Base-by-base conservation (phyloP, 2,329 filamentous ascomycete genomes). In the Paraconiothyrium sp. region DNA sequence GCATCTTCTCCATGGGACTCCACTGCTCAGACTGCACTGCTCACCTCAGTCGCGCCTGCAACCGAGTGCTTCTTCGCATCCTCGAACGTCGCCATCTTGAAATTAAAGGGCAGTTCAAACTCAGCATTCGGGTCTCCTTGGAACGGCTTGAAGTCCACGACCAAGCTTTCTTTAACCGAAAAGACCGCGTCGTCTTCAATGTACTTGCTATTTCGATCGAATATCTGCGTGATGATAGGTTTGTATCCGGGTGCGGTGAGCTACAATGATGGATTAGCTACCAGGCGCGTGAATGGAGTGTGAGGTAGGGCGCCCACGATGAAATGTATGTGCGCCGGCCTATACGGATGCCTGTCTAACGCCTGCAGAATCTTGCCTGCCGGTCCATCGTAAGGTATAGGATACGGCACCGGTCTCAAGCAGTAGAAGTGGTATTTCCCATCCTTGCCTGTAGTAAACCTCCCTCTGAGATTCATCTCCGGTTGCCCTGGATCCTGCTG, bases 141-240 rank as follows among this genome's bases (percentile, higher is more conserved):
- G 50, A 81, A 81, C 6, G 83, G 82, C 57, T 82, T 74, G 68
- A 89, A 89, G 55, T 88, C 85, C 11, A 88, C 86, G 39, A 87
- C 71, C 54, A 89, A 69, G 14, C 82, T 84, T 61, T 88, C 85
- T 72, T 88, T 88, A 52, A 87, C 86, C 0, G 86, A 86, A 66
- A 88, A 88, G 0, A 87, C 86, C 0, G 84, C 82, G 66, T 88
- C 86, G 59, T 88, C 81, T 20, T 81, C 79, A 47, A 92, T 81
- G 68, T 91, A 89, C 64, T 85, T 83, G 76, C 89, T 88, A 63
- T 86, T 83, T 60, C 83, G 81, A 75, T 93, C 90, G 73, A 93
- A 94, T 58, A 95, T 88, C 76, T 95, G 92, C 1, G 91, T 93
- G 0, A 89, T 90, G 51, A 96, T 84, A 0, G 89, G 83, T 70